Base-by-base conservation (phyloP, 179 eudicot species). In the Beta lomatogona region DNA sequence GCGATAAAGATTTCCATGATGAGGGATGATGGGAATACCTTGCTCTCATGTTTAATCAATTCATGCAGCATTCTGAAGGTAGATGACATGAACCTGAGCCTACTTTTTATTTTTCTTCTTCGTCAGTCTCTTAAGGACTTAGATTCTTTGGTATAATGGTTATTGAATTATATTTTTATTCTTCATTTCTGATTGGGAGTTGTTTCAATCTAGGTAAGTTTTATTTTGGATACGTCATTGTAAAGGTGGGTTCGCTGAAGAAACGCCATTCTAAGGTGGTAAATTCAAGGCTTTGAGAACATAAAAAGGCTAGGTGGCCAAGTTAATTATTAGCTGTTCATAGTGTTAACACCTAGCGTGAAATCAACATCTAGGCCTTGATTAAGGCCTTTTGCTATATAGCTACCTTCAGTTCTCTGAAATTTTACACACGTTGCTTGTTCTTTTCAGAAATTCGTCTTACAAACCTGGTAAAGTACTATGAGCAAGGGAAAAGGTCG, bases 1-100 rank as follows among this genome's bases (percentile, higher is more conserved):
- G 93, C 93, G 85, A 86, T 90, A 90, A 90, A 89, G 90, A 87
- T 79, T 71, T 86, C 86, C 89, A 88, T 89, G 93, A 87, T 91
- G 93, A 84, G 87, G 91, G 87, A 89, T 88, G 92, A 84, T 91
- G 92, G 91, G 88, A 83, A 83, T 88, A 83, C 88, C 89, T 89
- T 85, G 91, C 91, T 84, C 89, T 89, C 90, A 89, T 90, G 92
- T 87, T 89, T 86, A 83, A 80, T 80, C 91, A 86, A 83, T 89
- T 86, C 85, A 85, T 91, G 87, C 88, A 82, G 91, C 89, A 69
- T 81, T 82, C 70, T 88, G 81, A 89, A 88, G 92, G 92, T 89
- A 88, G 93, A 86, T 82, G 87, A 86, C 89, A 82, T 86, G 89
- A 88, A 89, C 82, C 77, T 79, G 82, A 86, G 84, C 80, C 75